phyloP scores from a whole-genome alignment of 306 rosid genomes.

The Cucumis cinereus region DNA sequence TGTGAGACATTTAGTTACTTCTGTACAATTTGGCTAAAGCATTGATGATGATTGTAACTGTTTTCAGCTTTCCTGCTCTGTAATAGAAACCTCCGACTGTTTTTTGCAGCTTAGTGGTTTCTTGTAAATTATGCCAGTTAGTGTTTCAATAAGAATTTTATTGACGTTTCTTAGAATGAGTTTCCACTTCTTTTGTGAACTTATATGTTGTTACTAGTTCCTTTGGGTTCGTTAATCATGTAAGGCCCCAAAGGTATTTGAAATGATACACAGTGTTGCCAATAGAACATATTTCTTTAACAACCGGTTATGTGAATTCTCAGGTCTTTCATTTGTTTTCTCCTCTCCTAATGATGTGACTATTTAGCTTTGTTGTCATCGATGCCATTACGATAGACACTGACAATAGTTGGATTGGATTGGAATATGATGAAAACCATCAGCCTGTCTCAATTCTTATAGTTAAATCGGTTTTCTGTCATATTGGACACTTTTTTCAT shows the following conservation, averaged over 20 bases:
- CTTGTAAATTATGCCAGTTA: conserved; percentile 47
- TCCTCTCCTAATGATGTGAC: background rate
- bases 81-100: conserved; percentile 40
- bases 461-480: conserved; percentile 3
- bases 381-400: background rate
- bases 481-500: background rate
- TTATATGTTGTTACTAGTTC: background rate
- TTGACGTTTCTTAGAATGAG: conserved; percentile 9
- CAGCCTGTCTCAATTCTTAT: background rate
- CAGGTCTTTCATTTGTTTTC: background rate
- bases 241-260: background rate
- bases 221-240: background rate
- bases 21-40: conserved; percentile 39
- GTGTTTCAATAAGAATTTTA: conserved; percentile 37
- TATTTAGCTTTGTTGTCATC: background rate
- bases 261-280: background rate
- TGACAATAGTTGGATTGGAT: background rate
- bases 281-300: background rate
- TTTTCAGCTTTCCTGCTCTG: conserved; percentile 24
- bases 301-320: background rate
- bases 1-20: conserved; percentile 33
- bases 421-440: background rate
- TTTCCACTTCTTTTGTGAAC: background rate
- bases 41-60: conserved; percentile 24
- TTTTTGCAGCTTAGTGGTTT: conserved; percentile 44